These are phyloP conservation scores for Boletus rufocinnamomeus DNA, from an alignment of 768 basidiomycete species.

Conservation along the genomic window DNA sequence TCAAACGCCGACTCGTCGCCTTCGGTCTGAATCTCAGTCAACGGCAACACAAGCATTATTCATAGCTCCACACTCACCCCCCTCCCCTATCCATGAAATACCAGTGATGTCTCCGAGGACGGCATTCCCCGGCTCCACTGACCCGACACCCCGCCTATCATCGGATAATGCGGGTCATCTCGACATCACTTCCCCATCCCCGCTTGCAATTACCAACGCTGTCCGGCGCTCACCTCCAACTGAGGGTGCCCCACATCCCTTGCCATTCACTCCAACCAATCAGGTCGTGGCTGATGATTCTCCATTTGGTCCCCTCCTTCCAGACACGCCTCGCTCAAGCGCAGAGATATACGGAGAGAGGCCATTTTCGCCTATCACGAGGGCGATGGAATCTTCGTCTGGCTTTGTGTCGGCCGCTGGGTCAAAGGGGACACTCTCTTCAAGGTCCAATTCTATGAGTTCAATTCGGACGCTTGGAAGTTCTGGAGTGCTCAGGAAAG, in stretches of 20 bases:
- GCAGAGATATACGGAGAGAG: slow-evolving; percentile 30
- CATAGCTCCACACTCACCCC: not conserved
- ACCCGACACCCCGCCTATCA: not conserved
- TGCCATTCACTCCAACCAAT: slow-evolving; percentile 23
- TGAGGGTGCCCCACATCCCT: not conserved
- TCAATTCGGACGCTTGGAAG: slow-evolving; percentile 11
- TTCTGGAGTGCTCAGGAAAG: slow-evolving; percentile 13
- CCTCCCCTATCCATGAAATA: slow-evolving; percentile 1
- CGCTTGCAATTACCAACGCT: slow-evolving; percentile 14
- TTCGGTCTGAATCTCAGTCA: slow-evolving; percentile 22
- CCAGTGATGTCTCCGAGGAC: slow-evolving; percentile 6
- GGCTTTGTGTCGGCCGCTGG: not conserved
- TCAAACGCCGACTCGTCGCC: slow-evolving; percentile 16
- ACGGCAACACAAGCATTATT: slow-evolving; percentile 13
- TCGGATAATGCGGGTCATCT: not conserved
- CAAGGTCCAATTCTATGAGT: slow-evolving; percentile 14
- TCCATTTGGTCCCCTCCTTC: slow-evolving; percentile 34
- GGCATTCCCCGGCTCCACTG: not conserved
- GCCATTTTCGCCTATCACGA: slow-evolving; percentile 32
- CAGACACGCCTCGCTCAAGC: slow-evolving; percentile 31
- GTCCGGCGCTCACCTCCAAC: not conserved
- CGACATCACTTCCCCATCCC: slow-evolving; percentile 4
- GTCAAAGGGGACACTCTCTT: slow-evolving; percentile 8
- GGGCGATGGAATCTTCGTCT: slow-evolving; percentile 24
- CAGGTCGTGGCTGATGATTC: slow-evolving; percentile 27